A percentile compares a stretch with the other conserved stretches of the same genome.
Evolutionary conservation across 1,284 basidiomycete species (phyloP).

Genomic region (Mycosarcoma maydis): DNA sequence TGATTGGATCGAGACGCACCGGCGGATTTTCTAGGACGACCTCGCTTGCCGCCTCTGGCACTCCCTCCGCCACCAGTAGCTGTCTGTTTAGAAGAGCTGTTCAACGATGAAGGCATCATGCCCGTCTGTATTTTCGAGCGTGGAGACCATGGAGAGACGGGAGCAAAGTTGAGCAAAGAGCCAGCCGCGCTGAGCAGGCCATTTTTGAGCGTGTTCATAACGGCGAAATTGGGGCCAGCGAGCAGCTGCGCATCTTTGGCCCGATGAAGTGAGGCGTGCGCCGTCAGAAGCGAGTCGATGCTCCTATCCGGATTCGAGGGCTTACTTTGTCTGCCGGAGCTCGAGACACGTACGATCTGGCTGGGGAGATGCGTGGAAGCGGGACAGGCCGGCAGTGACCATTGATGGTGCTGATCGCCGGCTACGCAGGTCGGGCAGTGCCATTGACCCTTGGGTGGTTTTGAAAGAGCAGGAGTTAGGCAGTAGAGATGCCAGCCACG

Average conservation of each 20-base stretch:
- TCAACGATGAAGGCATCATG: constrained; percentile 2
- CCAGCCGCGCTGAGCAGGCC: constrained; percentile 34
- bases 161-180: constrained; percentile 20
- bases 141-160: constrained; percentile 26
- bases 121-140: neutral
- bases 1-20: constrained; percentile 10
- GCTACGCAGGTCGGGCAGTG: constrained; percentile 59
- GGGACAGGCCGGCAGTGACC: neutral
- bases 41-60: constrained; percentile 18
- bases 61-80: constrained; percentile 9
- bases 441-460: constrained; percentile 55
- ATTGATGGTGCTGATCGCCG: constrained; percentile 18
- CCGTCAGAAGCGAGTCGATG: constrained; percentile 30
- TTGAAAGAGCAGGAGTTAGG: constrained; percentile 73
- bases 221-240: constrained; percentile 22
- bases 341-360: constrained; percentile 15
- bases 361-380: neutral
- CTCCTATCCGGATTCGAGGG: constrained; percentile 36
- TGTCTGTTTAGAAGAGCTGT: constrained; percentile 7
- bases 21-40: constrained; percentile 24
- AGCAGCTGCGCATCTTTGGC: constrained; percentile 6
- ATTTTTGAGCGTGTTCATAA: constrained; percentile 38
- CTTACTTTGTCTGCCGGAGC: constrained; percentile 33
- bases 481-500: constrained; percentile 95
- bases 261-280: constrained; percentile 10